Base-by-base conservation (phyloP, 306 rosid species). In the Medicago truncatula region DNA sequence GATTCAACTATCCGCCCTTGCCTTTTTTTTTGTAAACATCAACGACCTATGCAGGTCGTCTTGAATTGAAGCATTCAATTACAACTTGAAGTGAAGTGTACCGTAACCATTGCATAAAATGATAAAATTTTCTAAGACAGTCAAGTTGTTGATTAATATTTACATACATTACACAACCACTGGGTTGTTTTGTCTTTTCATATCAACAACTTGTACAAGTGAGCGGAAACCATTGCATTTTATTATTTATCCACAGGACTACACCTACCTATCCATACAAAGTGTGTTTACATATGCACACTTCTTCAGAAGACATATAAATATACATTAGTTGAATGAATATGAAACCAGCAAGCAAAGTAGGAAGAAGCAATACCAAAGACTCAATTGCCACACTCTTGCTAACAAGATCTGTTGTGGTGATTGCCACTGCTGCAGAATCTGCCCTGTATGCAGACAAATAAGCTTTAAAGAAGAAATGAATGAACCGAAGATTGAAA, bases 381-480 rank as follows among this genome's bases (percentile, higher is more conserved):
- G 91, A 85, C 82, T 92, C 97, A 43, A 95, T 83, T 71, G 98
- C 97, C 82, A 95, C 90, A 44, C 97, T 95, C 91, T 95, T 95
- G 90, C 91, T 90, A 58, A 90, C 98, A 59, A 95, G 96, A 82
- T 95, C 98, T 3, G 97, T 95, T 0, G 98, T 95, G 20, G 97
- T 95, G 74, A 95, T 92, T 52, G 98, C 98, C 72, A 95, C 97
- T 15, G 98, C 97, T 61, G 98, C 97, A 68, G 86, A 69, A 81
- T 88, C 97, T 77, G 97, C 97, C 87, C 97, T 94, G 93, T 76
- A 83, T 47, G 73, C 56, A 78, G 74, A 68, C 87, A 54, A 67
- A 83, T 85, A 78, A 73, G 77, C 78, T 80, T 89, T 67, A 69
- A 73, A 69, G 34, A 40, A 62, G 36, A 62, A 76, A 57, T 21